Conservation (phyloP, 2,329 filamentous ascomycete species). For the Penicillium sp. region DNA sequence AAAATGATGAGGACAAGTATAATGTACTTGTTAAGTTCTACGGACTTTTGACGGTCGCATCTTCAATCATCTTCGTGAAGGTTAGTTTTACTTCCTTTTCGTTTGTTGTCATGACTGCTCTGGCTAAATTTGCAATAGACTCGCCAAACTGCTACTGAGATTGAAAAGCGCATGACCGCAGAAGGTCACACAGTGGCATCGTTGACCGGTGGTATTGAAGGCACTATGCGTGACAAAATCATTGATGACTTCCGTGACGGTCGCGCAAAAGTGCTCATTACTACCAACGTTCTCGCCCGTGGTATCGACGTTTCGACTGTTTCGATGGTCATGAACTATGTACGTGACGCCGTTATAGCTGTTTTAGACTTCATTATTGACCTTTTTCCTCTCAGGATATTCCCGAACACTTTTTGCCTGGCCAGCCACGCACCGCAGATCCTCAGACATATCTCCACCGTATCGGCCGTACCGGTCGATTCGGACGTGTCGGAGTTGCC, state of each 20-base stretch:
- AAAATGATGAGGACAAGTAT: slow-evolving; percentile 78
- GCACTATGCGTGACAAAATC: slow-evolving; percentile 73
- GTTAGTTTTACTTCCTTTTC: slow-evolving; percentile 44
- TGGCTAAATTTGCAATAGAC: slow-evolving; percentile 51
- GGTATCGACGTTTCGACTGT: slow-evolving; percentile 91
- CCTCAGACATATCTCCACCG: slow-evolving; percentile 95
- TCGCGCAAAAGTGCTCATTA: slow-evolving; percentile 91
- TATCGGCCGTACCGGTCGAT: slow-evolving; percentile 93
- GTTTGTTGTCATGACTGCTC: background rate
- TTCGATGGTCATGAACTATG: slow-evolving; percentile 98
- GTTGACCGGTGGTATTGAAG: slow-evolving; percentile 83
- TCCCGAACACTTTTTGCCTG: slow-evolving; percentile 59
- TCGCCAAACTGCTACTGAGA: slow-evolving; percentile 77
- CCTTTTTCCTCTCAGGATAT: slow-evolving; percentile 51
- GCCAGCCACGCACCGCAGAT: slow-evolving; percentile 64
- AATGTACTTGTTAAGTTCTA: slow-evolving; percentile 87
- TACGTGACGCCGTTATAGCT: slow-evolving; percentile 29
- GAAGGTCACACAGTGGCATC: slow-evolving; percentile 92
- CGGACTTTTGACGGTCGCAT: slow-evolving; percentile 91
- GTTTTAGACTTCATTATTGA: background rate
- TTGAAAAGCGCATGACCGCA: slow-evolving; percentile 76
- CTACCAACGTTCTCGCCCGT: slow-evolving; percentile 92
- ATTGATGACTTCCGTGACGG: slow-evolving; percentile 84
- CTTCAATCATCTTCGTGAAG: slow-evolving; percentile 96
- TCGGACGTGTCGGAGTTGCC: slow-evolving; percentile 91